Base-by-base conservation (phyloP, 148 eudicot species). In the Spergularia marina region DNA sequence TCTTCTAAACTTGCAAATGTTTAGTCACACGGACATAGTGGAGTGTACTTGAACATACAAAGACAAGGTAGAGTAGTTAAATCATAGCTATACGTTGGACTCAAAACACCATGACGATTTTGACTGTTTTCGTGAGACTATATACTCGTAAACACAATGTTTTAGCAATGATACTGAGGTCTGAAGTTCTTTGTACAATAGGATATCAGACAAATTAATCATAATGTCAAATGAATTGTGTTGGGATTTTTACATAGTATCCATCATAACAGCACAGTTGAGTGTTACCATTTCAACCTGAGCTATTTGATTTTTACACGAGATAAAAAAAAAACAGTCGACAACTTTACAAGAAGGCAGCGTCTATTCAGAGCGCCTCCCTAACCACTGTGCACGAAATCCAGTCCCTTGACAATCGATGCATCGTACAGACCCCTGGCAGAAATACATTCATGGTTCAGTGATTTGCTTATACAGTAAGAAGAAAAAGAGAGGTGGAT, bases 361-460 rank as follows among this genome's bases (percentile, higher is more conserved):
- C 71, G 54, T 44, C 75, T 74, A 82, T 16, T 82, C 86, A 85
- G 82, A 86, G 79, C 78, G 96, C 62, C 88, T 82, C 18, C 76
- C 91, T 77, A 94, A 73, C 98, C 98, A 94, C 83, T 87, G 91
- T 40, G 98, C 98, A 62, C 97, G 97, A 84, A 74, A 89, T 39
- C 98, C 98, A 57, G 98, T 91, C 56, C 98, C 97, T 83, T 87
- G 90, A 71, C 98, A 94, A 78, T 91, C 87, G 1, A 80, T 47
- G 66, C 98, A 94, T 49, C 84, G 74, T 1, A 73, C 81, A 23
- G 91, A 89, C 30, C 97, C 98, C 97, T 94, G n/a, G 73, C 41
- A 60, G 53, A 77, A 40, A 71, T 49, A 77, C 34, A 7, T 49
- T 14, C 21, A 11, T 14, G 16, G 25, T 7, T 44, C 60, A 72